Conservation (phyloP, 2,329 filamentous ascomycete species). For the Cercospora sp. region DNA sequence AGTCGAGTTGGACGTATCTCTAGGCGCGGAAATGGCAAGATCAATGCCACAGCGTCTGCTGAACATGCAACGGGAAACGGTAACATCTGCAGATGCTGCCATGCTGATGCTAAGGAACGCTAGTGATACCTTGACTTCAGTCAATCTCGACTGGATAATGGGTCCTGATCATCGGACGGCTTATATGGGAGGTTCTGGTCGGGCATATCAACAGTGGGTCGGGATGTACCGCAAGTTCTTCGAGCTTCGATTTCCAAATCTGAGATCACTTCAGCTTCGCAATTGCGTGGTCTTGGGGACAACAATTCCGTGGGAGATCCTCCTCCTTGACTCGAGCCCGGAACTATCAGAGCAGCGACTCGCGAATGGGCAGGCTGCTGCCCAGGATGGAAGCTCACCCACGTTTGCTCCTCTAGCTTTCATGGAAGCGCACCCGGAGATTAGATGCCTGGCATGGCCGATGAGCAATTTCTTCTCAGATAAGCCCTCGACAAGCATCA, state of each 20-base stretch:
- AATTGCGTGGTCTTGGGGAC: constrained; percentile 45
- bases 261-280: constrained; percentile 49
- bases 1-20: constrained; percentile 15
- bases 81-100: constrained; percentile 27
- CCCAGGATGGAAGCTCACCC: not conserved
- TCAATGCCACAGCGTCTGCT: constrained; percentile 4
- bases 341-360: not conserved
- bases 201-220: constrained; percentile 1
- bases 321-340: constrained; percentile 35
- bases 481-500: constrained; percentile 16
- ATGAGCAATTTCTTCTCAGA: constrained; percentile 48
- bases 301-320: constrained; percentile 40
- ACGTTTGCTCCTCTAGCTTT: constrained; percentile 39
- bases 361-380: not conserved
- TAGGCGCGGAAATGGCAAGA: not conserved
- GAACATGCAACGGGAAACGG: constrained; percentile 26
- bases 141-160: constrained; percentile 42
- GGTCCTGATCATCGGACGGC: constrained; percentile 13
- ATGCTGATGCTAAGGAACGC: constrained; percentile 24
- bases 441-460: constrained; percentile 50
- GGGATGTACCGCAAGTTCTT: constrained; percentile 38
- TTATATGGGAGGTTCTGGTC: not conserved
- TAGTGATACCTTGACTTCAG: constrained; percentile 35
- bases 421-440: constrained; percentile 46
- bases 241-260: constrained; percentile 44